phyloP scores from a whole-genome alignment of 2,329 filamentous ascomycete species.

The Fusarium decemcellulare region DNA sequence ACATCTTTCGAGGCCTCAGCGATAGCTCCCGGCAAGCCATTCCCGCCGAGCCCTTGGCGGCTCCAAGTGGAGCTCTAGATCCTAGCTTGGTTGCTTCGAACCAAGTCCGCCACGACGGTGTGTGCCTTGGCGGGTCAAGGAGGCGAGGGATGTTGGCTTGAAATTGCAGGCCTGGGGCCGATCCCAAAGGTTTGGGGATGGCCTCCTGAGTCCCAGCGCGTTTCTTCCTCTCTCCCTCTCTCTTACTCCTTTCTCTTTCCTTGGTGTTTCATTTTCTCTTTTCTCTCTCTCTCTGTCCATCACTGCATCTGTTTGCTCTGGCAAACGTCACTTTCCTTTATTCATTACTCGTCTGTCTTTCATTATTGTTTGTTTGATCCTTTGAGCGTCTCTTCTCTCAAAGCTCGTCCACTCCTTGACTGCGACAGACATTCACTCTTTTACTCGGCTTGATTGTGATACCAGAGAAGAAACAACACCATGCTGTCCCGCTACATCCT shows the following conservation, averaged over 20 bases:
- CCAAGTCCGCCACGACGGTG: background rate
- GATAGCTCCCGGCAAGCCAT: constrained; percentile 21
- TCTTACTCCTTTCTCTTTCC: constrained; percentile 12
- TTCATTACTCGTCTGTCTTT: constrained; percentile 34
- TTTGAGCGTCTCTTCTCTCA: constrained; percentile 31
- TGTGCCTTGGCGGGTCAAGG: background rate
- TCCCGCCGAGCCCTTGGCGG: constrained; percentile 37
- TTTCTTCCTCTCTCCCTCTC: constrained; percentile 24
- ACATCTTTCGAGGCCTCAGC: too few species aligned
- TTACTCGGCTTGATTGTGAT: constrained; percentile 11
- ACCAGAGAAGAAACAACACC: constrained; percentile 9
- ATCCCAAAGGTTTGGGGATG: constrained; percentile 38
- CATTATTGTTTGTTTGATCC: constrained; percentile 5
- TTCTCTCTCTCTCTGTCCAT: constrained; percentile 5
- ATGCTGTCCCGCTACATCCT: constrained; percentile 49
- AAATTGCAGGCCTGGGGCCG: constrained; percentile 23
- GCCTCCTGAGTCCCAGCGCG: constrained; percentile 39
- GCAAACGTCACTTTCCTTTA: constrained; percentile 5
- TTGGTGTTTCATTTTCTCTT: background rate
- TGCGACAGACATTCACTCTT: constrained; percentile 18
- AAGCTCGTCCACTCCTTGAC: constrained; percentile 38
- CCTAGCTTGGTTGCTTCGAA: background rate
- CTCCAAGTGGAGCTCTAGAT: constrained; percentile 24
- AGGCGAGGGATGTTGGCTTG: constrained; percentile 14
- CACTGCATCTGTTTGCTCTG: background rate